Conservation (phyloP, 768 basidiomycete genomes). For the Austroboletus eburneus region DNA sequence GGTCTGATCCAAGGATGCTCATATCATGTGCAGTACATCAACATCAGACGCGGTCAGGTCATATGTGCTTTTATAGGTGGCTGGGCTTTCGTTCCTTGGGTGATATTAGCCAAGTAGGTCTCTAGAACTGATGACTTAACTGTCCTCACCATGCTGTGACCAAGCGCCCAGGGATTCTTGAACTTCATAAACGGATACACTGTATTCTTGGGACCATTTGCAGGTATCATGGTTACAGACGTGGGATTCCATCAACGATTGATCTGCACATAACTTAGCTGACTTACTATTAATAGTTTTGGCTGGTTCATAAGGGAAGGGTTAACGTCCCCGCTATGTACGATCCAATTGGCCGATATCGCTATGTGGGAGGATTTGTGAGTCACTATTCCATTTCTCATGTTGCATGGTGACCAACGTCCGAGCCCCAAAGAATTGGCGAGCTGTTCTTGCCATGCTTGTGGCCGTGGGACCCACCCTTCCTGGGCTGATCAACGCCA, state of each 20-base stretch:
- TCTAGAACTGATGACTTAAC: neutral
- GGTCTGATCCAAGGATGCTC: neutral
- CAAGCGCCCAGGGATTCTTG: constrained; percentile 60
- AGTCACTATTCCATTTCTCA: constrained; percentile 25
- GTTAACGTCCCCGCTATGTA: constrained; percentile 87
- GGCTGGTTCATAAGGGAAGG: constrained; percentile 66
- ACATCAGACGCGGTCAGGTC: constrained; percentile 28
- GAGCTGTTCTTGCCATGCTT: constrained; percentile 67
- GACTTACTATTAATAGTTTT: constrained; percentile 46
- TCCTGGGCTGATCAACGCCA: constrained; percentile 73
- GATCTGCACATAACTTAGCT: neutral
- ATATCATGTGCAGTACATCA: constrained; percentile 21
- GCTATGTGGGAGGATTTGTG: constrained; percentile 73
- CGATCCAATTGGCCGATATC: constrained; percentile 70
- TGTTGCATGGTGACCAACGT: neutral
- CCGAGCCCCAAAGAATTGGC: constrained; percentile 62
- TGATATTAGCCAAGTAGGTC: constrained; percentile 55
- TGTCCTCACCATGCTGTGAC: too few species aligned
- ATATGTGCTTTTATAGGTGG: constrained; percentile 43
- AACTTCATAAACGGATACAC: constrained; percentile 83
- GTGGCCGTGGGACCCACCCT: constrained; percentile 67
- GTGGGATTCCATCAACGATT: constrained; percentile 33
- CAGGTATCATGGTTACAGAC: constrained; percentile 64
- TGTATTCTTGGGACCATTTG: constrained; percentile 82
- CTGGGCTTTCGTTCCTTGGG: constrained; percentile 83